Evolutionary conservation across 441 rosid genomes (phyloP), one percentile per base, ranked within the genome.

Genomic region (Jatropha multifida): DNA sequence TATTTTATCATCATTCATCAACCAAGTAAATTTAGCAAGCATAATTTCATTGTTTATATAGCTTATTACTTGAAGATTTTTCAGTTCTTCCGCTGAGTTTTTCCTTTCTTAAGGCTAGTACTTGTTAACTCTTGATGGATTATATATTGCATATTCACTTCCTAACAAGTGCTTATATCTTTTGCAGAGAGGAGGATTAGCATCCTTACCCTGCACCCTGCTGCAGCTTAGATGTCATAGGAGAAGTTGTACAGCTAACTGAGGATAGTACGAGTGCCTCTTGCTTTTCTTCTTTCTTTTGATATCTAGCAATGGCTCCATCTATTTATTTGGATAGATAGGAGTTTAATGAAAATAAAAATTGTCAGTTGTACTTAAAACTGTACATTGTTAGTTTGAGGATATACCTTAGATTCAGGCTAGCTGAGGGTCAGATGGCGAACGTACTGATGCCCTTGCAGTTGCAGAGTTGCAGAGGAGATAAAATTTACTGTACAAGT

Each of bases 101-200:
- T 64, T 17, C 2, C 6, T 41, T 49, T 49, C 69, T 20, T 8
- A 23, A 10, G 12, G 3, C 18, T 66, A n/a, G 38, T 37, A 26
- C 74, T 42, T 59, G 7, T 2, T 32, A 1, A 32, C 32, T 32
- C 32, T 32, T 32, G 32, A 32, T 32, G 32, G 2, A 32, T 32
- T 32, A 32, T 32, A 32, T 32, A 2, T 32, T 32, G 32, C 32
- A 1, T 32, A 2, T 32, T 48, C 38, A 38, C 18, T 7, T 8
- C 14, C 74, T 81, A 37, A 82, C 60, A 40, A 65, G 23, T 18
- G 26, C 2, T 55, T 55, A 32, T 26, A 18, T 48, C 71, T 61
- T 80, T 73, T 78, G 83, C 92, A 90, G 94, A 88, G 75, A 83
- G 84, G 87, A 87, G 94, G 85, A 90, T 90, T 76, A 85, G 91